phyloP scores from a whole-genome alignment of 495 filamentous ascomycete genomes.

The Chaetomium cochliodes region DNA sequence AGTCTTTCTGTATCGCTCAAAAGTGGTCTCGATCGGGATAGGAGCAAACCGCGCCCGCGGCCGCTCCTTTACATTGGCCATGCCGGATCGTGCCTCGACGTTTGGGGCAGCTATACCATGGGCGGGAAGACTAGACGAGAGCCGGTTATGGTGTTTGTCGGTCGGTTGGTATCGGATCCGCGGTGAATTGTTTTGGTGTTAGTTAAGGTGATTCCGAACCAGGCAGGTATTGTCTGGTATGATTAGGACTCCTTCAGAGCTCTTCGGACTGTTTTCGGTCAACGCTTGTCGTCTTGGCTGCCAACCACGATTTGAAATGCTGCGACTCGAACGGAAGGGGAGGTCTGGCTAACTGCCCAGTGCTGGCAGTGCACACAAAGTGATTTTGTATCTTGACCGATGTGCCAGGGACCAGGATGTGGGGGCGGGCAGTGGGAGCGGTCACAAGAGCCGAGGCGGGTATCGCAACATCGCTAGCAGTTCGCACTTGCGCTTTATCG shows the following conservation, averaged over 20 bases:
- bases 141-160: neutral
- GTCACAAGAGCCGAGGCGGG: slow-evolving; percentile 26
- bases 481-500: slow-evolving; percentile 4
- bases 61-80: slow-evolving; percentile 32
- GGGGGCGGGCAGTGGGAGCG: slow-evolving; percentile 17
- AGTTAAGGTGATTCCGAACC: neutral
- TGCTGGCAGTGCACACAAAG: slow-evolving; percentile 17
- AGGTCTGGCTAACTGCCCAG: neutral
- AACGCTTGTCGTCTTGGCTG: neutral
- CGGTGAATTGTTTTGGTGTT: neutral
- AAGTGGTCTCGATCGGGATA: slow-evolving; percentile 60
- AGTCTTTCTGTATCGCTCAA: slow-evolving; percentile 51
- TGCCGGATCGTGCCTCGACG: slow-evolving; percentile 16
- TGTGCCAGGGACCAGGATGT: slow-evolving; percentile 10
- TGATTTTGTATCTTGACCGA: slow-evolving; percentile 23
- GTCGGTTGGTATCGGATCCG: neutral
- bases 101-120: slow-evolving; percentile 17
- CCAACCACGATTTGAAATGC: neutral
- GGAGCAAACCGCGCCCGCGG: slow-evolving; percentile 54
- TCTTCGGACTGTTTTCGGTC: slow-evolving; percentile 7
- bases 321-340: neutral
- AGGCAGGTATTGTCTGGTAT: too few species aligned
- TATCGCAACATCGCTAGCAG: slow-evolving; percentile 24
- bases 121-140: neutral
- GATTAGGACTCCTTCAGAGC: neutral